Conservation (phyloP, 2,329 filamentous ascomycete genomes). For the Orbilia javanica region DNA sequence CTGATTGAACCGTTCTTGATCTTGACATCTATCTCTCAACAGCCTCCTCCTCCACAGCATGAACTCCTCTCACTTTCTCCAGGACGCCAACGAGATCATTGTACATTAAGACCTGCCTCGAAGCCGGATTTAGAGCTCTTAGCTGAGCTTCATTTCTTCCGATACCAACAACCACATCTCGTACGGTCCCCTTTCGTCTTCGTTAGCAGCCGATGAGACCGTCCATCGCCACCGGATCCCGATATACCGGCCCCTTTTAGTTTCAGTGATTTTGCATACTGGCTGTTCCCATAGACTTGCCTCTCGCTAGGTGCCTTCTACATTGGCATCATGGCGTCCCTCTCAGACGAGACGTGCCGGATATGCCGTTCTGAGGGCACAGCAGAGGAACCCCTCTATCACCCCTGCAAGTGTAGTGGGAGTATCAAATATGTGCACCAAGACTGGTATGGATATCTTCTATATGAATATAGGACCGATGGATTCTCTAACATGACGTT, state of each 20-base stretch:
- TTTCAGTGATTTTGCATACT: slow-evolving; percentile 12
- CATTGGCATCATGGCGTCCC: slow-evolving; percentile 51
- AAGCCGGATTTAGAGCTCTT: slow-evolving; percentile 42
- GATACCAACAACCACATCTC: slow-evolving; percentile 14
- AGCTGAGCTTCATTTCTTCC: slow-evolving; percentile 38
- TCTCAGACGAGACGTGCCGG: slow-evolving; percentile 86
- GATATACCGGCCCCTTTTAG: slow-evolving; percentile 15
- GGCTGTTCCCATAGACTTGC: slow-evolving; percentile 12
- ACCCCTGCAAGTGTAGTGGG: slow-evolving; percentile 98
- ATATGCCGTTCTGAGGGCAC: slow-evolving; percentile 94
- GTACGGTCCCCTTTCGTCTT: slow-evolving; percentile 27
- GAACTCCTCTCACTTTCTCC: slow-evolving; percentile 21
- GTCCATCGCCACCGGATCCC: slow-evolving; percentile 37
- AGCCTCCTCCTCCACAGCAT: slow-evolving; percentile 7
- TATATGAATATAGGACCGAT: neutral
- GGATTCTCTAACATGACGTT: neutral
- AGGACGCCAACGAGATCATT: slow-evolving; percentile 11
- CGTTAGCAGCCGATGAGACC: slow-evolving; percentile 41
- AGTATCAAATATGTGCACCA: slow-evolving; percentile 99
- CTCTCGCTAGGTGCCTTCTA: slow-evolving; percentile 23
- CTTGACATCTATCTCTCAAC: slow-evolving; percentile 44
- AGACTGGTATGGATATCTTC: slow-evolving; percentile 72
- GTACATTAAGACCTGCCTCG: neutral
- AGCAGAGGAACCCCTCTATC: slow-evolving; percentile 86
- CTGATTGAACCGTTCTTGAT: slow-evolving; percentile 30